Base-by-base conservation (phyloP, 495 filamentous ascomycete species). In the Penicillium herquei region DNA sequence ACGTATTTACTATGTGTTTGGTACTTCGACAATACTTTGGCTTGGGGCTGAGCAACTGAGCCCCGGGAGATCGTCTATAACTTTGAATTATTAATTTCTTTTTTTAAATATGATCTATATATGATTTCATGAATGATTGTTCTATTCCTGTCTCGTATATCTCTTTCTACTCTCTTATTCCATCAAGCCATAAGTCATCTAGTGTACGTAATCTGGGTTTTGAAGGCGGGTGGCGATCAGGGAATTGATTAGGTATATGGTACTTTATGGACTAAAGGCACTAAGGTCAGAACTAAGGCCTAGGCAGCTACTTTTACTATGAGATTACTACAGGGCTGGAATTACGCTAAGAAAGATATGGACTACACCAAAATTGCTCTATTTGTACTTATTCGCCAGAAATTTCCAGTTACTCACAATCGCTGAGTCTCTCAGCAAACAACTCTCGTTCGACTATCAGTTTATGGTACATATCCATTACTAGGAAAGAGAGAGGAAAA, bases 31-130 rank as follows among this genome's bases (percentile, higher is more conserved):
- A 40, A 41, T 64, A 67, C 64, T 53, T 62, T 13, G 21, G 30
- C 16, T 14, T 43, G 64, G 64, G 64, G 64, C 64, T 66, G 64
- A 66, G 64, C 61, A 66, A 16, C 64, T 66, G 64, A 66, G 64
- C 61, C 63, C 14, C 34, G 49, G 52, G 32, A 55, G 57, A 59
- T 53, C 41, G 39, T 18, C 54, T 63, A 21, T 54, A 26, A 26
- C 21, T 26, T 26, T 26, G 21, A 26, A 26, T 26, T 26, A 26
- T 26, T 26, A 26, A 26, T 26, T 26, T 1, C 1, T 26, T 26
- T 26, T 26, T 26, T 26, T 26, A 26, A 26, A 26, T 26, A 26
- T 26, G 21, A 26, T 26, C 21, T 26, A 26, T 1, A 26, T 26
- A 26, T 26, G 21, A 26, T 26, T 26, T 26, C 4, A 26, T 26